Evolutionary conservation across 2,329 filamentous ascomycete genomes (phyloP).

Genomic region (Tolypocladium ophioglossoides): DNA sequence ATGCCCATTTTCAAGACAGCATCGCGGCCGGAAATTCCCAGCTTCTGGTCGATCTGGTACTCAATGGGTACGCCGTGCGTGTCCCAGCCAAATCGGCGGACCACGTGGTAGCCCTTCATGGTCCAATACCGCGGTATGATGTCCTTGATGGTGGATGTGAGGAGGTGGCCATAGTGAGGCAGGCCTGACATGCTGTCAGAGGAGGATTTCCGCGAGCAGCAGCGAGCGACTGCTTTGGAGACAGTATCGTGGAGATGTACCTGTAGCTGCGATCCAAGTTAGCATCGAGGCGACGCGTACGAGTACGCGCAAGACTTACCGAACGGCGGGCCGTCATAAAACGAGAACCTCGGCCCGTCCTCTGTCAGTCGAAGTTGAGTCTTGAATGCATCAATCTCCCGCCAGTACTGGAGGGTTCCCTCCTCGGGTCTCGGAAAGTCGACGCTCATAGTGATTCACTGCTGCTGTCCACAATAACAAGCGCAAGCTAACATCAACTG

Average conservation of each 20-base stretch:
- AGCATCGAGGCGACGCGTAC: too few relatives aligned
- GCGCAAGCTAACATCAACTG: too few relatives aligned
- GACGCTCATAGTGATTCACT: slow-evolving; percentile 55
- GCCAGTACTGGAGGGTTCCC: slow-evolving; percentile 73
- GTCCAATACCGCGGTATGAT: slow-evolving; percentile 95
- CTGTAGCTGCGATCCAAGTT: too few relatives aligned
- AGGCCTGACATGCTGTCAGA: slow-evolving; percentile 43
- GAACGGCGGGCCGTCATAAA: slow-evolving; percentile 83
- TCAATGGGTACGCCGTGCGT: slow-evolving; percentile 90
- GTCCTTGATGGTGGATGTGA: slow-evolving; percentile 93
- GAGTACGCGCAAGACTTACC: slow-evolving; percentile 13
- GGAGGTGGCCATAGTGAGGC: slow-evolving; percentile 60
- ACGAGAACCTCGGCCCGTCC: background rate
- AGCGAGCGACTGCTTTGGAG: too few relatives aligned
- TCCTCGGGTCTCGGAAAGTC: slow-evolving; percentile 91
- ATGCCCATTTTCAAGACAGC: slow-evolving; percentile 81
- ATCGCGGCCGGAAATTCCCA: slow-evolving; percentile 77
- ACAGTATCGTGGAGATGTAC: too few relatives aligned
- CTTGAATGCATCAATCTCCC: slow-evolving; percentile 84
- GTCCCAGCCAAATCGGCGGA: slow-evolving; percentile 91
- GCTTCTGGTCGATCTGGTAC: slow-evolving; percentile 94
- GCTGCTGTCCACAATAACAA: too few relatives aligned
- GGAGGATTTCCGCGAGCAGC: too few relatives aligned
- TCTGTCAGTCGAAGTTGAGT: slow-evolving; percentile 47
- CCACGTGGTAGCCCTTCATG: slow-evolving; percentile 90